A percentile compares a stretch with the other conserved stretches of the same genome.
Evolutionary conservation across 495 filamentous ascomycete species (phyloP).

Genomic region (Aspergillus campestris): DNA sequence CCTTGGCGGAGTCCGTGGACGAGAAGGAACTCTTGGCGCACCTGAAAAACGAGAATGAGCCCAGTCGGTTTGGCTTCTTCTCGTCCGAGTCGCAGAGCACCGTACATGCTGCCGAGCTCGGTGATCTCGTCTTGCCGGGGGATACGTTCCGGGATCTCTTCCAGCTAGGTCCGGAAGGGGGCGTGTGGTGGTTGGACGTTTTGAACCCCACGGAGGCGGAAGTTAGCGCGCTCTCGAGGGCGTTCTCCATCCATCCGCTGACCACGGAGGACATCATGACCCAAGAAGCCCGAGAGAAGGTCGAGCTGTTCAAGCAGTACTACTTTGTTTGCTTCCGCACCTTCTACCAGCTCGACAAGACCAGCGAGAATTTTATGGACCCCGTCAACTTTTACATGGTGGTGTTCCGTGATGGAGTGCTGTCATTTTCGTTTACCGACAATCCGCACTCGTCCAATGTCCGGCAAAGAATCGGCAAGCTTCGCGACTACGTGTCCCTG

Average conservation of each 20-base stretch:
- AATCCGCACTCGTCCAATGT: conserved; percentile 82
- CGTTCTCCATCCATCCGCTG: conserved; percentile 88
- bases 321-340: conserved; percentile 97
- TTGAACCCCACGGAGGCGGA: conserved; percentile 85
- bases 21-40: conserved; percentile 26
- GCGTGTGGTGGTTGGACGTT: conserved; percentile 94
- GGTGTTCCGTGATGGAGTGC: conserved; percentile 89
- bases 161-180: conserved; percentile 60
- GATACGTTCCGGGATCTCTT: conserved; percentile 88
- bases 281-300: conserved; percentile 94
- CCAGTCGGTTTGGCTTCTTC: conserved; percentile 88
- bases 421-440: conserved; percentile 84
- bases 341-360: conserved; percentile 74
- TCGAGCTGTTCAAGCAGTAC: conserved; percentile 93
- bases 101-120: conserved; percentile 81
- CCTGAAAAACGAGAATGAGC: conserved; percentile 43
- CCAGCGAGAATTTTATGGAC: conserved; percentile 69
- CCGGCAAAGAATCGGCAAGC: conserved; percentile 79
- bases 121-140: conserved; percentile 76
- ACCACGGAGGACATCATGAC: conserved; percentile 91
- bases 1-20: conserved; percentile 16
- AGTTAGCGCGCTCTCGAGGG: conserved; percentile 75
- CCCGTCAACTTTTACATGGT: conserved; percentile 95
- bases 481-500: conserved; percentile 87
- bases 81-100: conserved; percentile 87